Base-by-base conservation (phyloP, 1,284 basidiomycete genomes). In the Cutaneotrichosporon spelunceum region DNA sequence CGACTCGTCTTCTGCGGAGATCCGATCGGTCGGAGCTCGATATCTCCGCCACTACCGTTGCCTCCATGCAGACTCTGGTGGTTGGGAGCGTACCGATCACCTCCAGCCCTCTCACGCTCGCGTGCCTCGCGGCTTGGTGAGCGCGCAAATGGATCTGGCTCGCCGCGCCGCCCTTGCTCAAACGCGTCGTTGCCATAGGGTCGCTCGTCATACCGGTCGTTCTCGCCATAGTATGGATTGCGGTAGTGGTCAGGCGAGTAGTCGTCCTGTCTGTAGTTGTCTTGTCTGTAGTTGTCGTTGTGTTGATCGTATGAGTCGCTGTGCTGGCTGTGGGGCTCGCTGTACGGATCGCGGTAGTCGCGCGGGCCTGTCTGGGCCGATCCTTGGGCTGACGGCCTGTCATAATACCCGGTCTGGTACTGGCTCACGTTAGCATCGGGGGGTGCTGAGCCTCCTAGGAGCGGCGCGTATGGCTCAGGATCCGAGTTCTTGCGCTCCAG, bases 401-500 rank as follows among this genome's bases (percentile, higher is more conserved):
- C 48, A 8, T 50, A 50, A 19, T 50, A 50, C 26, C 48, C 26
- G 16, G 48, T 19, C 48, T 29, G 48, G 47, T 49, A 49, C 16
- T 26, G 47, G 47, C 24, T 49, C 23, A 49, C 24, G 4, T 49
- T 5, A 26, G 47, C 9, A 19, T 23, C 24, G 0, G 48, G 26
- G 27, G 26, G 26, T 6, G 26, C 26, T 14, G 48, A 3, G 26
- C 24, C 8, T 7, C 48, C 48, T 16, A 50, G 27, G 14, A 50
- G 48, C 19, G 48, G 48, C 13, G 48, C 27, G 48, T 50, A 50
- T 8, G 48, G 48, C 48, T 30, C 48, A 13, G 48, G 48, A 19
- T 50, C 48, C 14, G 24, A 27, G 48, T 50, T 50, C 48, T 50
- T 50, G 26, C 48, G 48, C 8, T 50, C 48, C 21, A 26, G 44